Evolutionary conservation across 2,329 filamentous ascomycete genomes (phyloP).

Genomic region (Clarireedia hainanense): DNA sequence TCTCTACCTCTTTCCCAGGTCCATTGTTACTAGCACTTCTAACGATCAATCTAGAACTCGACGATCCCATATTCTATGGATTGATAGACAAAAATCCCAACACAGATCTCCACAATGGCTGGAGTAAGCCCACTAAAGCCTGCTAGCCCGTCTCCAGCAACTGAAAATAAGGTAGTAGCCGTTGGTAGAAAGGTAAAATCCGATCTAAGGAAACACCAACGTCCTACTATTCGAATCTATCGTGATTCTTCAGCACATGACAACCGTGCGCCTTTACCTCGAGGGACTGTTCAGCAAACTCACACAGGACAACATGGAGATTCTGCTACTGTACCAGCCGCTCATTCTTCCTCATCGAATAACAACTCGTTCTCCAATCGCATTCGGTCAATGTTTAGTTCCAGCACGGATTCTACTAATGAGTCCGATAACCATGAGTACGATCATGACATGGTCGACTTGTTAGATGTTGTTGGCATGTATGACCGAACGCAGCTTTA

Average conservation of each 20-base stretch:
- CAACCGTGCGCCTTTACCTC: not conserved
- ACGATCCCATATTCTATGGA: not conserved
- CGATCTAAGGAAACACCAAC: conserved; percentile 15
- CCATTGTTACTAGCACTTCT: too few relatives aligned
- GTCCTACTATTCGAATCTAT: conserved; percentile 21
- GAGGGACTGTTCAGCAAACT: not conserved
- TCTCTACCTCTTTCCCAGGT: not conserved
- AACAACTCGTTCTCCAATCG: conserved; percentile 11
- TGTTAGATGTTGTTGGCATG: conserved; percentile 61
- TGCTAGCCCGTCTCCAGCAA: conserved; percentile 10
- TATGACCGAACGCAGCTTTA: conserved; percentile 3
- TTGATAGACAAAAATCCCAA: not conserved
- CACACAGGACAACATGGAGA: not conserved
- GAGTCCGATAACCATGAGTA: conserved; percentile 39
- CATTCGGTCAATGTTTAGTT: conserved; percentile 15
- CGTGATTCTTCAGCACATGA: conserved; percentile 13
- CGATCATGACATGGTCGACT: conserved; percentile 53
- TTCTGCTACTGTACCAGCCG: not conserved
- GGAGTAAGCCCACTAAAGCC: conserved; percentile 9
- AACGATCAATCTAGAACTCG: not conserved
- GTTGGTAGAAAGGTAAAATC: conserved; percentile 23
- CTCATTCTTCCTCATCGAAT: conserved; percentile 3
- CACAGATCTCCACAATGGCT: conserved; percentile 8
- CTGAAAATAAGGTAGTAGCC: conserved; percentile 20
- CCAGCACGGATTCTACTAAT: conserved; percentile 5